Evolutionary conservation across 768 basidiomycete genomes (phyloP), one percentile per base, ranked within the genome.

Genomic region (Russula vinacea): DNA sequence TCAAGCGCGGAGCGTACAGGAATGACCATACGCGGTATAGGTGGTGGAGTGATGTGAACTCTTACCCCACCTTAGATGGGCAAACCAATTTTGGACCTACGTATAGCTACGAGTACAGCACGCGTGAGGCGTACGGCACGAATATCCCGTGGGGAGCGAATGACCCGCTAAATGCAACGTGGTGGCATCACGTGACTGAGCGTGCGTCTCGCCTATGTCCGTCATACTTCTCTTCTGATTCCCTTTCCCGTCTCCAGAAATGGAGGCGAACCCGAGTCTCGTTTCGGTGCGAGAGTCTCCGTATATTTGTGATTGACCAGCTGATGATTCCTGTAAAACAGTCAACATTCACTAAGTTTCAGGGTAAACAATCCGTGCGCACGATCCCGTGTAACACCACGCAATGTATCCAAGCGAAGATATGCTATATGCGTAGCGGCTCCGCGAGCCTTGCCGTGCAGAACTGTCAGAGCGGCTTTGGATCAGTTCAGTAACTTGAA

Each of bases 141-240:
- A 82, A 74, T 58, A 80, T 87, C 56, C 73, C 78, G 1, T 91
- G 89, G 89, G 76, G 78, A 32, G 71, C 75, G 3, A 77, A 79
- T 59, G 88, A 88, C 70, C 89, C 89, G 0, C 74, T 92, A 66
- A 91, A 91, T 65, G 87, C 87, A 8, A 90, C 90, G 11, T 91
- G 87, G 85, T 91, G 89, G 89, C 89, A 90, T 69, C 81, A 74
- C 52, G 87, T 91, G 47, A 90, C 89, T 11, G 88, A 90, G 75
- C 81, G 87, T 85, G 61, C 66, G 79, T 75, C 5, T 16, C 29
- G 32, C 52, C 32, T 19, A 14, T 39, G 44, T 56, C 3, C 56
- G 55, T 33, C 42, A 4, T 40, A n/a, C 26, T 51, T 19, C n/a
- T 26, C 44, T 32, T n/a, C 56, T 62, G 35, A 66, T 24, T 22